A percentile compares a stretch with the other conserved stretches of the same genome.
phyloP scores from a whole-genome alignment of 192 early-diverging fungal species.

The Oehlia diaphana region DNA sequence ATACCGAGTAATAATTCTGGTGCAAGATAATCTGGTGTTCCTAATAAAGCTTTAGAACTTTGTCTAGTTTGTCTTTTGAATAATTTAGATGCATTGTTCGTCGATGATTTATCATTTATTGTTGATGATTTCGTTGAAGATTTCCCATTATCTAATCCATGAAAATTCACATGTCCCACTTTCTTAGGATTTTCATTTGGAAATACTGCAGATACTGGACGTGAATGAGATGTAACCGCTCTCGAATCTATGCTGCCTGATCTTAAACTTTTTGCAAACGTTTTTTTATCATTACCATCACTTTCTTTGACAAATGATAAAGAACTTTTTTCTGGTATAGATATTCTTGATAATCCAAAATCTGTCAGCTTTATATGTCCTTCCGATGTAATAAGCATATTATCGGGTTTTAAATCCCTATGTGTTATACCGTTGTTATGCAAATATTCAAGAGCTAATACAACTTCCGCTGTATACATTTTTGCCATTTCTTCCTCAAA shows the following conservation, averaged over 20 bases:
- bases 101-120: neutral
- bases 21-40: constrained; percentile 94
- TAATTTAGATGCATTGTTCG: constrained; percentile 1
- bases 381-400: constrained; percentile 83
- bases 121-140: neutral
- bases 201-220: constrained; percentile 29
- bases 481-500: constrained; percentile 80
- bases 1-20: constrained; percentile 90
- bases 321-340: constrained; percentile 54
- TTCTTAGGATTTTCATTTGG: constrained; percentile 21
- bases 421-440: constrained; percentile 91
- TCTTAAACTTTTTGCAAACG: constrained; percentile 9
- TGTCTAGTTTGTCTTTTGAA: constrained; percentile 37
- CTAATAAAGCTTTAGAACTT: constrained; percentile 59
- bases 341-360: constrained; percentile 90
- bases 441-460: constrained; percentile 87
- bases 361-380: constrained; percentile 95
- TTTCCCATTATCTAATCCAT: neutral
- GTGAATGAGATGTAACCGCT: neutral
- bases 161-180: constrained; percentile 6
- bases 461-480: constrained; percentile 91
- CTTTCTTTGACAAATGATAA: constrained; percentile 37
- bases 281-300: constrained; percentile 29
- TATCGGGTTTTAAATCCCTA: constrained; percentile 78
- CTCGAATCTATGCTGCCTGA: constrained; percentile 12